phyloP scores from a whole-genome alignment of 169 alveolate genomes.

The Cryptosporidium xiaoi region DNA sequence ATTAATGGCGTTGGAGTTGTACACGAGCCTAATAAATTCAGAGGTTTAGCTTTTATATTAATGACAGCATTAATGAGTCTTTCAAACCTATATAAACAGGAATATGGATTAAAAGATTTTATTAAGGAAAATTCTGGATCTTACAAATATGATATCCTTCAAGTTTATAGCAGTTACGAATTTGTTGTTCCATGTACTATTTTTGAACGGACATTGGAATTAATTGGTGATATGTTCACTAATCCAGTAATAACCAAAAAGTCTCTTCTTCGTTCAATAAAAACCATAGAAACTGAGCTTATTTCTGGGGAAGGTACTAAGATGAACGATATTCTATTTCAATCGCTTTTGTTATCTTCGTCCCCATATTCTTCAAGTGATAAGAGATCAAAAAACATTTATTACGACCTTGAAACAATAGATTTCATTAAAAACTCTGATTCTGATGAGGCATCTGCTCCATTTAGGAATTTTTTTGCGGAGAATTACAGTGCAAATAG shows the following conservation, averaged over 20 bases:
- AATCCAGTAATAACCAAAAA: conserved; percentile 4
- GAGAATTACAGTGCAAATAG: conserved; percentile 31
- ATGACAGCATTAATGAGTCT: conserved; percentile 19
- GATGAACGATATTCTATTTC: too few relatives aligned
- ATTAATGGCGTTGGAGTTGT: conserved; percentile 13
- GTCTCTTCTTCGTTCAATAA: not conserved
- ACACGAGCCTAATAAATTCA: conserved; percentile 6
- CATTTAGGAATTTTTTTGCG: conserved; percentile 3
- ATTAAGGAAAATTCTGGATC: not conserved
- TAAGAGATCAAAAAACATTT: conserved; percentile 2
- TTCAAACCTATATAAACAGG: not conserved
- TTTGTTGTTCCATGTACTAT: not conserved
- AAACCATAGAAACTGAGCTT: too few relatives aligned
- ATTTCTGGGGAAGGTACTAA: too few relatives aligned
- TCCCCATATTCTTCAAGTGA: not conserved
- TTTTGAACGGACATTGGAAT: not conserved
- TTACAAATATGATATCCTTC: not conserved
- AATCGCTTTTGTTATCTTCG: not conserved
- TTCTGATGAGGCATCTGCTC: not conserved
- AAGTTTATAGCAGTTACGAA: not conserved
- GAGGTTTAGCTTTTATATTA: conserved; percentile 13
- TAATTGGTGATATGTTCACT: not conserved
- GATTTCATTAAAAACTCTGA: not conserved
- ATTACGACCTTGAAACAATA: conserved; percentile 1
- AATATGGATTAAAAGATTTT: conserved; percentile 24